Base-by-base conservation (phyloP, 2,329 filamentous ascomycete species). In the Grosmannia penicillata region DNA sequence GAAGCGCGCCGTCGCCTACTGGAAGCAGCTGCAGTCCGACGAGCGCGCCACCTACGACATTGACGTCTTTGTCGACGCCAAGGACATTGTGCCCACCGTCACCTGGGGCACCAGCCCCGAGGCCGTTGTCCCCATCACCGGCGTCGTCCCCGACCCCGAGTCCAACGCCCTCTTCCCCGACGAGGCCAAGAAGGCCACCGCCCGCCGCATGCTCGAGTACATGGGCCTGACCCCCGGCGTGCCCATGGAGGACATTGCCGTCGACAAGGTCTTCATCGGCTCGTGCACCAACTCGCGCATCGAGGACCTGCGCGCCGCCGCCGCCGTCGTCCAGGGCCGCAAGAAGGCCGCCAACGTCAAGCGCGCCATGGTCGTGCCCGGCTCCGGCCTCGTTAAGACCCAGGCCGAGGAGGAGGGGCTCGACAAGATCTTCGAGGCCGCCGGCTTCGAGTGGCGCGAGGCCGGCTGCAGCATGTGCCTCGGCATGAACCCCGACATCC, bases 381-480 rank as follows among this genome's bases (percentile, higher is more conserved):
- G 91, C 6, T 96, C 89, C 38, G 91, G 91, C 48, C 72, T 96
- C 8, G 82, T 98, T 51, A 96, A 95, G 69, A 75, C 78, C 43
- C 82, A 86, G 59, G 91, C 91, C 6, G 89, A 98, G 61, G 66
- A 73, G 3, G 91, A 96, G 60, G 89, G 89, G 38, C 75, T 98
- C 5, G 84, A 96, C 62, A 84, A 86, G 66, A 82, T 95, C 54
- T 96, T 98, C 60, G 54, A 65, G 8, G 84, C 93, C 44, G 87
- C 91, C 35, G 91, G 91, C 8, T 96, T 96, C 49, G 89, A 96
- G 58, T 96, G 89, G 89, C 77, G 91, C 56, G 91, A 98, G 65
- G 91, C 91, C 48, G 91, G 91, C 36, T 98, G 91, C 72, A 93
- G 84, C 45, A 98, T 98, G 91, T 96, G 91, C 57, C 72, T 98